Conservation (phyloP, 2,329 filamentous ascomycete species). For the Lasiodiplodia sp. region DNA sequence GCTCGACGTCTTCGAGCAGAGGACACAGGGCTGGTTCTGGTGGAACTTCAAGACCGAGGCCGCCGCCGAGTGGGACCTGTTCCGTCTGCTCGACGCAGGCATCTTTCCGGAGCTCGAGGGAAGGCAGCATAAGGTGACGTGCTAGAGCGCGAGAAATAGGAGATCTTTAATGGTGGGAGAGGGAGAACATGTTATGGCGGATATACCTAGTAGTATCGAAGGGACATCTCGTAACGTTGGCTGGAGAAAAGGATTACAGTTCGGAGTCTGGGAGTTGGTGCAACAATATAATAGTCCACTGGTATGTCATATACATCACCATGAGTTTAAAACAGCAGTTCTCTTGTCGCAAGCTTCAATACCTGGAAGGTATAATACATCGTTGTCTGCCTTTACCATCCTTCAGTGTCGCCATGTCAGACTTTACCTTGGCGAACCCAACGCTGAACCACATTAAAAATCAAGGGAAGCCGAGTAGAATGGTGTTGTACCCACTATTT, state of each 20-base stretch:
- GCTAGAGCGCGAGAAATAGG: not conserved
- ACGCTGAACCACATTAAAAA: not conserved
- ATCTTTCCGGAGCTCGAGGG: conserved; percentile 54
- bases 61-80: conserved; percentile 62
- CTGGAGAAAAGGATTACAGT: too few relatives aligned
- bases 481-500: not conserved
- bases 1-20: conserved; percentile 60
- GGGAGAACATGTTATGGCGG: not conserved
- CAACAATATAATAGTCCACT: too few relatives aligned
- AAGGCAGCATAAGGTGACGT: not conserved
- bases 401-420: too few relatives aligned
- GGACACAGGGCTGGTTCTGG: conserved; percentile 61
- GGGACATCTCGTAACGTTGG: too few relatives aligned
- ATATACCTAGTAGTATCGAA: too few relatives aligned
- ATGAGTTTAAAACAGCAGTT: too few relatives aligned
- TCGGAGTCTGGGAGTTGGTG: too few relatives aligned
- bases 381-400: too few relatives aligned
- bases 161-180: not conserved
- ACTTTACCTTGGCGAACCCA: too few relatives aligned
- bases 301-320: too few relatives aligned
- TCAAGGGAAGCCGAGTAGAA: not conserved
- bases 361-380: too few relatives aligned
- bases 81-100: conserved; percentile 57
- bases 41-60: conserved; percentile 67
- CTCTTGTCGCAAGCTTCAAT: too few relatives aligned